Evolutionary conservation across 2,329 filamentous ascomycete genomes (phyloP).

Genomic region (Fusarium sp.): DNA sequence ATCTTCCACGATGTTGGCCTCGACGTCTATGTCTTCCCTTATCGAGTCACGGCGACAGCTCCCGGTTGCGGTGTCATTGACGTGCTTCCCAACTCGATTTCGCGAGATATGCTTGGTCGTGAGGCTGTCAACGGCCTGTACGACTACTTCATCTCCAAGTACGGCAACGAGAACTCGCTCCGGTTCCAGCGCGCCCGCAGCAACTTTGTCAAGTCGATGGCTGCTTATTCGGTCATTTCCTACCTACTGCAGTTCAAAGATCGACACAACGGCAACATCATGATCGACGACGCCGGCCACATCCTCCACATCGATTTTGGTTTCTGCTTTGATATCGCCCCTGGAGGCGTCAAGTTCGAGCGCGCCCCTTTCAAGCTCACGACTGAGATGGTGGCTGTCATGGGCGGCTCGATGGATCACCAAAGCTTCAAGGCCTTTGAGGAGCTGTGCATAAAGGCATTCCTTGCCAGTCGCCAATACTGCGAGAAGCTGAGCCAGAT

Average conservation of each 20-base stretch:
- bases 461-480: constrained; percentile 87
- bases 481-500: constrained; percentile 90
- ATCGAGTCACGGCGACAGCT: constrained; percentile 96
- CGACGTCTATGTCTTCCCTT: constrained; percentile 96
- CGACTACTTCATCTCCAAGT: constrained; percentile 98
- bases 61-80: constrained; percentile 98
- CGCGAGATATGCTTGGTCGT: constrained; percentile 96
- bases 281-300: constrained; percentile 97
- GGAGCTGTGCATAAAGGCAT: constrained; percentile 94
- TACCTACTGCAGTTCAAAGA: constrained; percentile 99
- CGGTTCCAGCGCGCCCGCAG: constrained; percentile 93
- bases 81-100: constrained; percentile 96
- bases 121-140: constrained; percentile 98
- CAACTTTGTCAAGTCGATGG: constrained; percentile 99
- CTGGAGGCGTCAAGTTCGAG: constrained; percentile 97
- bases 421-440: constrained; percentile 97
- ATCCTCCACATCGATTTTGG: constrained; percentile 99
- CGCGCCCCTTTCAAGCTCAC: constrained; percentile 98
- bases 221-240: constrained; percentile 96
- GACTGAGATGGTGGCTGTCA: constrained; percentile 97
- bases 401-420: constrained; percentile 87
- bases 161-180: constrained; percentile 94
- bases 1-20: constrained; percentile 96
- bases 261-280: constrained; percentile 99
- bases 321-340: constrained; percentile 99